Base-by-base conservation (phyloP, 106 monocot genomes). In the Agapanthus africanus region DNA sequence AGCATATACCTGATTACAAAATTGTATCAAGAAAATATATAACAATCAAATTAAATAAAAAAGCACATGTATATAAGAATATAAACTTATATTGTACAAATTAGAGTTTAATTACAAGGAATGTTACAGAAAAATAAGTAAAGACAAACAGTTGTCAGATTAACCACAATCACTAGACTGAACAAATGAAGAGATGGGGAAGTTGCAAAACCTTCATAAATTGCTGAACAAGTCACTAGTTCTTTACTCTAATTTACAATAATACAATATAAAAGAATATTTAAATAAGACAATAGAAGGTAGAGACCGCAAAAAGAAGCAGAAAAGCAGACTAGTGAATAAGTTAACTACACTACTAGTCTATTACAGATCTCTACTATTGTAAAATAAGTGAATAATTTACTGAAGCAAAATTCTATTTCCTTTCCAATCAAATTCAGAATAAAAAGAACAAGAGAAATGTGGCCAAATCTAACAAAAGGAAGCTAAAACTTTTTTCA, bases 1-100 rank as follows among this genome's bases (percentile, higher is more conserved):
- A 81, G 37, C 40, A 78, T 67, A 67, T 95, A 95, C 66, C 95
- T 95, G 78, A 71, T 35, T 56, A 7, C 21, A 70, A 54, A 37
- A 54, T 25, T 1, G 44, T 36, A 54, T 32, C 31, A 9, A 35
- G 18, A 68, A 37, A 3, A 54, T 37, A 37, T 15, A 21, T n/a
- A 37, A 9, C 23, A 39, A 39, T 65, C 35, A 21, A 15, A 36
- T 37, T 28, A 59, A 18, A 16, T 30, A 65, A 16, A 21, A 65
- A 65, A 37, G 38, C n/a, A 44, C 42, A 44, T 11, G 16, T 44
- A 44, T 16, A 44, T 44, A 44, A 0, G 42, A 44, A 9, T 44
- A 16, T n/a, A n/a, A n/a, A n/a, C n/a, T n/a, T n/a, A n/a, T n/a
- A n/a, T n/a, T n/a, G n/a, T 14, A 44, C 44, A 44, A 44, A 44